Conservation (phyloP, 108 stramenopile species). For the Pseudonitzschia multiseries region DNA sequence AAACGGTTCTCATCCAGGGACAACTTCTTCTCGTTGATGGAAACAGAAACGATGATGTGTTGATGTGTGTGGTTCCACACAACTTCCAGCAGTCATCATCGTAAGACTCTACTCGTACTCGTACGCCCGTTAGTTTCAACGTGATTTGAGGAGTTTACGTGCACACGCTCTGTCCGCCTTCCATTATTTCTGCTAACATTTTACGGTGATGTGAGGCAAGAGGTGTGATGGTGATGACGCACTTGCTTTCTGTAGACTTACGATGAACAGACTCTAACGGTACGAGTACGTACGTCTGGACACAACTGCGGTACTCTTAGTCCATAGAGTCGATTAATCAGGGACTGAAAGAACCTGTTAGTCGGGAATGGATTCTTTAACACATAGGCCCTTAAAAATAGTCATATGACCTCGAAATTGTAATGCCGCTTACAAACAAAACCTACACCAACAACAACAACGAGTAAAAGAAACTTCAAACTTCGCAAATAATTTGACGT, state of each 20-base stretch:
- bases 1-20: neutral
- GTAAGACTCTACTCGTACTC: too few relatives aligned
- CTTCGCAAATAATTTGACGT: too few relatives aligned
- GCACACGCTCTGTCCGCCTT: neutral
- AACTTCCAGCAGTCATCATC: slow-evolving; percentile 1
- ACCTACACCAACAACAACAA: too few relatives aligned
- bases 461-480: too few relatives aligned
- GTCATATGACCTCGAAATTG: too few relatives aligned
- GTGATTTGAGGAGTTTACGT: neutral
- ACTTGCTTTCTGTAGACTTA: neutral
- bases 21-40: slow-evolving; percentile 3
- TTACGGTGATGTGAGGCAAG: neutral
- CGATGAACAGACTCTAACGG: neutral
- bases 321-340: neutral
- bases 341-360: neutral
- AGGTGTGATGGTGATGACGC: neutral
- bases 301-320: neutral
- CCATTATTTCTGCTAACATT: neutral
- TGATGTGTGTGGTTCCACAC: neutral
- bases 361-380: too few relatives aligned
- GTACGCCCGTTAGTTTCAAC: too few relatives aligned
- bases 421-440: too few relatives aligned
- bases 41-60: slow-evolving; percentile 1
- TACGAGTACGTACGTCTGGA: neutral
- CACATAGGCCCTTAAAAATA: too few relatives aligned